Evolutionary conservation across 176 grass and related monocot species (phyloP), one percentile per base, ranked within the genome.

Genomic region (maize (Zea mays)): DNA sequence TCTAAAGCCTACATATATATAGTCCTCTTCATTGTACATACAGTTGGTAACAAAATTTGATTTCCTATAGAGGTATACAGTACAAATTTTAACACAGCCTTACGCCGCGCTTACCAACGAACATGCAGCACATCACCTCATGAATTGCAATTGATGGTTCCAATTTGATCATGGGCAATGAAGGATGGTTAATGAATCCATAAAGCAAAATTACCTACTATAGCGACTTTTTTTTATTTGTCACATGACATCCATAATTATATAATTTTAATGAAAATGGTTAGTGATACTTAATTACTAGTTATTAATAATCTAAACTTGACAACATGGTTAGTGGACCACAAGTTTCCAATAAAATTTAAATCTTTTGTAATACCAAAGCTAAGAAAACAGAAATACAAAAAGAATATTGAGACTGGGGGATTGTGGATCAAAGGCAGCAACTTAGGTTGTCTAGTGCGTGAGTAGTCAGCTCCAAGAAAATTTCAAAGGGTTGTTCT

Each of bases 21-120:
- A 55, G 79, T 70, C 72, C 27, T 79, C 42, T 61, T 63, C 11
- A 46, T 57, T 46, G 17, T 83, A 19, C 75, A 79, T 39, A 62
- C n/a, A 79, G 52, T 67, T 79, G 75, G 80, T 62, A 83, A 41
- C 51, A 52, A 79, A 74, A 60, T 55, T 88, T 47, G 79, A 84
- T 88, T 83, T 79, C 45, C 59, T 45, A 68, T 69, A 69, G 7
- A 13, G 9, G 11, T n/a, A 54, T 54, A 54, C 4, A 34, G 76
- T 80, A 88, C 86, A 80, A 20, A 47, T 2, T 64, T 62, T 57
- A 70, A 69, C 71, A 8, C 61, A 60, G 27, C 27, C 27, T 27
- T 27, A 27, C 27, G 27, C 27, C 27, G 27, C 27, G 27, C 62
- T 75, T 49, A 80, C 58, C 81, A 71, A 76, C 86, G 71, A 84